Evolutionary conservation across 2,329 filamentous ascomycete species (phyloP).

Genomic region (Cadophora sp.): DNA sequence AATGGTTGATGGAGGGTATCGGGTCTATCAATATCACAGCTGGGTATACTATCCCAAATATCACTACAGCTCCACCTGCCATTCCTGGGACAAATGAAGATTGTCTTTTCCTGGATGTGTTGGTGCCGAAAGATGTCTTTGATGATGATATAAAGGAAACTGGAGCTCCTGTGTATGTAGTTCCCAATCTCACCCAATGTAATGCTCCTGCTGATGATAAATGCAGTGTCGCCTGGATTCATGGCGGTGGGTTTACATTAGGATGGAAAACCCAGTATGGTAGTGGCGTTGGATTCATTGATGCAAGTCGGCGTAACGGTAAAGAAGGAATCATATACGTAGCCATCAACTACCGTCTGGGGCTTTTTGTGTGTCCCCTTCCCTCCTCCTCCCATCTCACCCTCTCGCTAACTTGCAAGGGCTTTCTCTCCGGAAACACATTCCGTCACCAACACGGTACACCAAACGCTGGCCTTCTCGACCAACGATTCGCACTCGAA

Average conservation of each 20-base stretch:
- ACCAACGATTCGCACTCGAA: conserved; percentile 61
- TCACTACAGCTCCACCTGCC: conserved; percentile 6
- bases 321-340: conserved; percentile 47
- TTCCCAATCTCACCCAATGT: background rate
- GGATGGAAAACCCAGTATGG: conserved; percentile 49
- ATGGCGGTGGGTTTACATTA: conserved; percentile 54
- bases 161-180: conserved; percentile 32
- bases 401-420: conserved; percentile 24
- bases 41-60: conserved; percentile 26
- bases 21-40: conserved; percentile 4
- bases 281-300: conserved; percentile 49
- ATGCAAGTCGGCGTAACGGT: conserved; percentile 36
- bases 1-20: conserved; percentile 5
- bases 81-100: conserved; percentile 47
- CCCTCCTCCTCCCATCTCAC: background rate
- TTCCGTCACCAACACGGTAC: conserved; percentile 50
- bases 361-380: conserved; percentile 40
- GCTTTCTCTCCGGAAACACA: conserved; percentile 49
- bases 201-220: conserved; percentile 7
- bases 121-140: conserved; percentile 49
- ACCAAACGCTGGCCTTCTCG: conserved; percentile 57
- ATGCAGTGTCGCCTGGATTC: conserved; percentile 57
- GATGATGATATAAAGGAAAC: conserved; percentile 42
- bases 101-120: conserved; percentile 56
- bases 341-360: conserved; percentile 46